phyloP scores from a whole-genome alignment of 805 yeast species.

The Monosporozyma yasuniensis region DNA sequence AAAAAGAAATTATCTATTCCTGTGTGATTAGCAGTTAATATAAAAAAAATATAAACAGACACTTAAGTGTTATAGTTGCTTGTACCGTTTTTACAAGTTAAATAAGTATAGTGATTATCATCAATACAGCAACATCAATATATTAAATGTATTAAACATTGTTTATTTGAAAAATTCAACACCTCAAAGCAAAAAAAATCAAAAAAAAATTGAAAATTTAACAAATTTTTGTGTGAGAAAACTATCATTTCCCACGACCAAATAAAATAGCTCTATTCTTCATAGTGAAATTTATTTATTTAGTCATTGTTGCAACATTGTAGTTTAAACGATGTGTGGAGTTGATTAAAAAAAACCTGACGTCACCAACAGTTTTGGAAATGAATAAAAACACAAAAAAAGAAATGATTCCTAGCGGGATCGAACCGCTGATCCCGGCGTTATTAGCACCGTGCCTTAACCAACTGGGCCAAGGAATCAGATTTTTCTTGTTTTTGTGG shows the following conservation, averaged over 20 bases:
- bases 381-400: background rate
- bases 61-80: background rate
- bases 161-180: background rate
- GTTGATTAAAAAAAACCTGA: too few relatives aligned
- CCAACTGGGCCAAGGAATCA: conserved; percentile 12
- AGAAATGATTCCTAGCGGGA: conserved; percentile 10
- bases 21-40: background rate
- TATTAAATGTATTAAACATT: background rate
- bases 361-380: background rate
- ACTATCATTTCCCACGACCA: background rate
- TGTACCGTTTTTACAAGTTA: background rate
- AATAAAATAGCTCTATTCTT: too few relatives aligned
- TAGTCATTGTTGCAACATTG: too few relatives aligned
- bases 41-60: background rate
- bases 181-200: background rate
- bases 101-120: background rate
- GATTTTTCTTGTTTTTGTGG: background rate
- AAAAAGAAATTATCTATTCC: background rate
- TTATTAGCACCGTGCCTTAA: conserved; percentile 12
- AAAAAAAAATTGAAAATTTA: background rate
- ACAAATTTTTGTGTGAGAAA: background rate
- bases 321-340: too few relatives aligned
- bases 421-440: conserved; percentile 13
- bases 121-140: background rate
- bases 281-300: too few relatives aligned